Evolutionary conservation across 495 filamentous ascomycete genomes (phyloP), one percentile per base, ranked within the genome.

Genomic region (Trichoderma asperelloides): DNA sequence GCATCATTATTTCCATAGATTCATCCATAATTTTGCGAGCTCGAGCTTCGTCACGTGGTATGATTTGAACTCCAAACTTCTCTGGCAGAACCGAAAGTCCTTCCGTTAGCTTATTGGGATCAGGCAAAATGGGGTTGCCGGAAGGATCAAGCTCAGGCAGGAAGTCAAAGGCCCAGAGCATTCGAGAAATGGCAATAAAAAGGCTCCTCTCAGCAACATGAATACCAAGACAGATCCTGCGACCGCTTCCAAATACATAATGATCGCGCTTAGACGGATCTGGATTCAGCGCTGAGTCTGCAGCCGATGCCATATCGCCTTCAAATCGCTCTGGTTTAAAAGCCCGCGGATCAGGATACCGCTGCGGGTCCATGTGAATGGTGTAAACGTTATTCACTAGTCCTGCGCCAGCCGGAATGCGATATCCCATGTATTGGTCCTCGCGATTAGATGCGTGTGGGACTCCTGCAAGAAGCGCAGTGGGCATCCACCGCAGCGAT

Each of bases 181-280:
- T 68, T 66, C 81, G 79, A 0, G 81, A 78, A 7, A 81, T 71
- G 13, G 67, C 77, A 0, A 85, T 15, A 67, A 78, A 87, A 12
- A 88, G 62, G 18, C 76, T 81, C 12, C 77, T 75, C 60, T 87
- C 85, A 0, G 86, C 86, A 0, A 88, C 70, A 62, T 84, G 75
- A 6, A 83, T 81, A 0, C 85, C 86, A 0, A 82, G 80, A 66
- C 87, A 89, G 8, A 85, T 75, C 0, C 86, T 76, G 2, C 86
- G 78, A 0, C 86, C 86, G 45, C 78, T 80, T 2, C 85, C 85
- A 67, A 75, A 78, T 2, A 77, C 80, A 69, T 78, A 85, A 16
- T 84, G 82, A 71, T 85, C 85, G 23, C 77, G 73, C 66, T 74
- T 74, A 30, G 74, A 66, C 23, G 69, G 72, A 45, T 81, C 74